phyloP scores from a whole-genome alignment of 2,329 filamentous ascomycete species.

The Trichoderma koningii region DNA sequence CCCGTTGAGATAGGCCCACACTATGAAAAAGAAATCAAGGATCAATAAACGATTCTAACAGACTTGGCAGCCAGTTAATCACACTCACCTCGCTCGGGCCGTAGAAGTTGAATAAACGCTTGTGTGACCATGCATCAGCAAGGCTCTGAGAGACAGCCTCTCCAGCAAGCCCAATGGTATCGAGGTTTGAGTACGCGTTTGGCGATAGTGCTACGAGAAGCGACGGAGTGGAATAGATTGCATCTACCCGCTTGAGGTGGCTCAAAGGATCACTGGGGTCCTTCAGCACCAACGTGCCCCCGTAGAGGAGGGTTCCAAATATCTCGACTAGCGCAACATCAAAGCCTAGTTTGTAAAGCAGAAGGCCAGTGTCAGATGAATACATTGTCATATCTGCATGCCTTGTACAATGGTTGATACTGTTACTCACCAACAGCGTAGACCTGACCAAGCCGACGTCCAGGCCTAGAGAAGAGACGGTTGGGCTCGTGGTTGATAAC shows the following conservation, averaged over 20 bases:
- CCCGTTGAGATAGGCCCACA: slow-evolving; percentile 5
- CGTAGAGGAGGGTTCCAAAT: background rate
- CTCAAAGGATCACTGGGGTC: background rate
- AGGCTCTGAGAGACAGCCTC: slow-evolving; percentile 10
- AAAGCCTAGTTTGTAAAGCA: background rate
- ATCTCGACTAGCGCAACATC: slow-evolving; percentile 5
- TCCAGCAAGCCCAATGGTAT: slow-evolving; percentile 9
- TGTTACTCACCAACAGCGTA: slow-evolving; percentile 1
- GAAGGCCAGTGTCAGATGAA: background rate
- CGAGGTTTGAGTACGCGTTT: background rate
- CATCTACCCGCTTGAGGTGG: slow-evolving; percentile 3
- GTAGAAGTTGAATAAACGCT: slow-evolving; percentile 14
- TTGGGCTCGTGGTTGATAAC: slow-evolving; percentile 4
- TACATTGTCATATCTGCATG: background rate
- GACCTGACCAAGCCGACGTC: slow-evolving; percentile 3
- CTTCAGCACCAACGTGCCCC: slow-evolving; percentile 5
- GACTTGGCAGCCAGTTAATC: background rate
- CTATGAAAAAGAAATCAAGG: background rate
- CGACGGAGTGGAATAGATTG: slow-evolving; percentile 1
- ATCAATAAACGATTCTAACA: background rate
- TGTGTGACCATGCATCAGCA: slow-evolving; percentile 10
- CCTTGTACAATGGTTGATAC: too few species aligned
- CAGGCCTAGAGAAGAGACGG: slow-evolving; percentile 4
- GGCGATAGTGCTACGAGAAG: background rate
- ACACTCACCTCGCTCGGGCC: slow-evolving; percentile 11